These are phyloP conservation scores for Parasarocladium wereldwijsianum DNA, from an alignment of 2,329 filamentous ascomycete genomes.

Conservation along the genomic window DNA sequence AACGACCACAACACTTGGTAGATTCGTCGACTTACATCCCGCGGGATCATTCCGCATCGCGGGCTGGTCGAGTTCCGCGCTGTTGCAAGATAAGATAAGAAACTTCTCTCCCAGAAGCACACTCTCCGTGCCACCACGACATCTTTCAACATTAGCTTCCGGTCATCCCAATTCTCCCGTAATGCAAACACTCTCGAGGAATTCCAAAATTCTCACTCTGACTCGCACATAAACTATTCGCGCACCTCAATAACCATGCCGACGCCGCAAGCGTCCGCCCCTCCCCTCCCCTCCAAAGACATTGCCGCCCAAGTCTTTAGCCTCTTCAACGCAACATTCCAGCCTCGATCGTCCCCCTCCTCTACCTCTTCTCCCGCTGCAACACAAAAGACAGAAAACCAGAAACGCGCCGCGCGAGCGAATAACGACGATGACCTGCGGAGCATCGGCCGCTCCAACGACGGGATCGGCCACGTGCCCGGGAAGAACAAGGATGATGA, in stretches of 20 bases:
- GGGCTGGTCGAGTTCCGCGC: too few species aligned
- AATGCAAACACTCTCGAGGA: not conserved
- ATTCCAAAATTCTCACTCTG: not conserved
- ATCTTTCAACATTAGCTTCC: not conserved
- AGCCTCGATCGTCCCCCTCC: conserved; percentile 6
- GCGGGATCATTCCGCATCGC: too few species aligned
- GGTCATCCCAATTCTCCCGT: too few species aligned
- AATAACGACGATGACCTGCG: not conserved
- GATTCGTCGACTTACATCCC: too few species aligned
- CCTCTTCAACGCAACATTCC: conserved; percentile 12
- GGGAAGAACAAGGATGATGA: conserved; percentile 9
- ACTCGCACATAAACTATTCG: not conserved
- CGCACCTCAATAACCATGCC: not conserved
- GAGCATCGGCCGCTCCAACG: conserved; percentile 13
- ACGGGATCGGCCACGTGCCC: conserved; percentile 25
- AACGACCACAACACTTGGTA: too few species aligned
- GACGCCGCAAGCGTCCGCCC: conserved; percentile 8
- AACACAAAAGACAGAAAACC: conserved; percentile 9
- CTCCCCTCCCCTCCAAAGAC: conserved; percentile 21
- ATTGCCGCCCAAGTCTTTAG: conserved; percentile 28
- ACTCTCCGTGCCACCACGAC: not conserved
- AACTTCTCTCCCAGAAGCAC: conserved; percentile 1
- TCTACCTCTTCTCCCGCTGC: conserved; percentile 5
- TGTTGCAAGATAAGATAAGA: conserved; percentile 5
- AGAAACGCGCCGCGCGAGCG: conserved; percentile 8